phyloP scores from a whole-genome alignment of 75 land plant species.

The Cupressus sempervirens region DNA sequence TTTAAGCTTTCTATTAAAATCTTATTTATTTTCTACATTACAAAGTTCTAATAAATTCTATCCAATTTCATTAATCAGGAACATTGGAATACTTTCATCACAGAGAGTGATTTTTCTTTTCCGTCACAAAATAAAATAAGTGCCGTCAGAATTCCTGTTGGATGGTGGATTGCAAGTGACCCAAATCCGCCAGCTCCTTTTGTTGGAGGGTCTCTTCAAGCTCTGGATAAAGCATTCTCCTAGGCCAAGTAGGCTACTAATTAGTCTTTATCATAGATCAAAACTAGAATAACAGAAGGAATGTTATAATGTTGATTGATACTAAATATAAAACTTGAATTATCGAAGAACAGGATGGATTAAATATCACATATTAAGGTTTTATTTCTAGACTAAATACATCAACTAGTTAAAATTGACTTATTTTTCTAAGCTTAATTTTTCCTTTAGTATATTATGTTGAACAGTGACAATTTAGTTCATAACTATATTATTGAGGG shows the following conservation, averaged over 20 bases:
- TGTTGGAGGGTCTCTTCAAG: conserved; percentile 67
- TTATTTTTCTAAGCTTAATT: no score
- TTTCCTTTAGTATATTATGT: no score
- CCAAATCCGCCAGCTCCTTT: conserved; percentile 63
- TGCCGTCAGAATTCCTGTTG: conserved; percentile 82
- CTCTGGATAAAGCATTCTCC: conserved; percentile 70
- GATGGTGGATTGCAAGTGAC: conserved; percentile 82
- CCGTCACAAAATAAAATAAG: conserved; percentile 44
- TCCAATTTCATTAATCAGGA: conserved; percentile 8
- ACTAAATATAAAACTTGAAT: no score
- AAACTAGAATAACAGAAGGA: no score
- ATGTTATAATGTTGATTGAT: no score
- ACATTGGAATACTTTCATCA: conserved; percentile 46
- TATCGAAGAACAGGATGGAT: no score
- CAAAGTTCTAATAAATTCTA: neutral
- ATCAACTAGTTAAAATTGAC: no score
- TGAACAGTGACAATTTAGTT: no score
- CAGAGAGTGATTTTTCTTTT: conserved; percentile 60
- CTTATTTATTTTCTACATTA: neutral
- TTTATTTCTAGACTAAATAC: no score
- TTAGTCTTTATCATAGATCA: no score
- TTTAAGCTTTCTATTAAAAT: neutral
- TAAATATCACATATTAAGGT: no score
- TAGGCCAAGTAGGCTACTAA: conserved; percentile 58
- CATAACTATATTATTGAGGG: neutral